These are phyloP conservation scores for Adansonia gregorii DNA, from an alignment of 441 rosid species.

Conservation along the genomic window DNA sequence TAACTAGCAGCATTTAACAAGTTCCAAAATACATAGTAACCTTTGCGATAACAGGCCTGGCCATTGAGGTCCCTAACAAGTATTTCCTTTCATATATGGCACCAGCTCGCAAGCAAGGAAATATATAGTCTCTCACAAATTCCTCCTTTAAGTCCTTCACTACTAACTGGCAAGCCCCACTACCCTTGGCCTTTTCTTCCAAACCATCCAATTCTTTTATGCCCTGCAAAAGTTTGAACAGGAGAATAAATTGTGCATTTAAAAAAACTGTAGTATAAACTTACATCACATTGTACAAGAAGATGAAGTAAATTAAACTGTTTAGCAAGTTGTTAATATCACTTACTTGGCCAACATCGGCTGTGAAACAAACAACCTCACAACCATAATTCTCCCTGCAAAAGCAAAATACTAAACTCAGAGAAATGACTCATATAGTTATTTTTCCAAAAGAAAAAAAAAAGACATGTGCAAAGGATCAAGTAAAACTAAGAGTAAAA, in stretches of 20 bases:
- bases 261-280: background rate
- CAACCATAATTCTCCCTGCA: conserved; percentile 91
- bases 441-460: background rate
- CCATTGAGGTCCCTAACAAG: conserved; percentile 96
- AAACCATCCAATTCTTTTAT: conserved; percentile 79
- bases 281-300: background rate
- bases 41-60: conserved; percentile 97
- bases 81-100: conserved; percentile 90
- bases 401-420: conserved; percentile 10
- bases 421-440: background rate
- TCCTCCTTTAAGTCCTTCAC: conserved; percentile 91
- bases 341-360: conserved; percentile 96
- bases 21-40: conserved; percentile 32
- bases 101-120: conserved; percentile 92
- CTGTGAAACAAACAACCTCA: conserved; percentile 99
- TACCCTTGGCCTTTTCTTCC: conserved; percentile 89
- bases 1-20: background rate
- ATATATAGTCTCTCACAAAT: conserved; percentile 82
- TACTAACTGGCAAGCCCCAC: conserved; percentile 90
- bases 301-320: background rate
- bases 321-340: background rate
- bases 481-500: background rate
- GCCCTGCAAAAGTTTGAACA: conserved; percentile 55
- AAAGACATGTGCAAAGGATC: background rate
- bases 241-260: conserved; percentile 11